Conservation (phyloP, 495 filamentous ascomycete species). For the Podospora pseudopauciseta region DNA sequence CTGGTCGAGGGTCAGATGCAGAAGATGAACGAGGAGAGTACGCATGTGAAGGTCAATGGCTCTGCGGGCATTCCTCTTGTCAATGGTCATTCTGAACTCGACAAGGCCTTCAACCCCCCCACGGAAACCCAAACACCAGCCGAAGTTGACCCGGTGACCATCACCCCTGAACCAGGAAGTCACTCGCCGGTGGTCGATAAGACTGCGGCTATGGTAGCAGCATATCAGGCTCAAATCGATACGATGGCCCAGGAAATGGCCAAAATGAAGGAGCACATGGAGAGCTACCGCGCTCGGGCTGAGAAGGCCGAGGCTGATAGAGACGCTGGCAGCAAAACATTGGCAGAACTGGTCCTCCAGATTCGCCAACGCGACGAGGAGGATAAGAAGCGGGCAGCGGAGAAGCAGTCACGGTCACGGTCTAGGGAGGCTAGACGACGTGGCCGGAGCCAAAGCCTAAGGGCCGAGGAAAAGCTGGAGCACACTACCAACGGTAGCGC, state of each 20-base stretch:
- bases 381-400: slow-evolving; percentile 30
- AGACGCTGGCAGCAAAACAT: slow-evolving; percentile 60
- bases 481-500: slow-evolving; percentile 19
- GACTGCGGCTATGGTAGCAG: slow-evolving; percentile 40
- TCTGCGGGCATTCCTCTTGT: slow-evolving; percentile 25
- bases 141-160: slow-evolving; percentile 17
- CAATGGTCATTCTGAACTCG: slow-evolving; percentile 33
- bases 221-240: slow-evolving; percentile 71
- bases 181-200: slow-evolving; percentile 42
- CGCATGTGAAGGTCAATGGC: slow-evolving; percentile 38
- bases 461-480: slow-evolving; percentile 8
- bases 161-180: slow-evolving; percentile 25
- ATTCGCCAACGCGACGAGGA: slow-evolving; percentile 65
- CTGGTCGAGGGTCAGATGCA: slow-evolving; percentile 76
- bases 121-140: slow-evolving; percentile 29
- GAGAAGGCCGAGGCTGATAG: slow-evolving; percentile 76
- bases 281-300: slow-evolving; percentile 69
- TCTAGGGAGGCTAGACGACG: slow-evolving; percentile 20
- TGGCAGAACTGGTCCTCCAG: slow-evolving; percentile 86
- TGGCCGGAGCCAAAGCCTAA: slow-evolving; percentile 5
- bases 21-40: slow-evolving; percentile 58
- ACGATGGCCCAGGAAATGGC: slow-evolving; percentile 78
- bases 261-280: slow-evolving; percentile 74
- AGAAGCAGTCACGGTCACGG: slow-evolving; percentile 24
- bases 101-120: slow-evolving; percentile 40